phyloP scores from a whole-genome alignment of 768 basidiomycete species.

The Amanita molliuscula region DNA sequence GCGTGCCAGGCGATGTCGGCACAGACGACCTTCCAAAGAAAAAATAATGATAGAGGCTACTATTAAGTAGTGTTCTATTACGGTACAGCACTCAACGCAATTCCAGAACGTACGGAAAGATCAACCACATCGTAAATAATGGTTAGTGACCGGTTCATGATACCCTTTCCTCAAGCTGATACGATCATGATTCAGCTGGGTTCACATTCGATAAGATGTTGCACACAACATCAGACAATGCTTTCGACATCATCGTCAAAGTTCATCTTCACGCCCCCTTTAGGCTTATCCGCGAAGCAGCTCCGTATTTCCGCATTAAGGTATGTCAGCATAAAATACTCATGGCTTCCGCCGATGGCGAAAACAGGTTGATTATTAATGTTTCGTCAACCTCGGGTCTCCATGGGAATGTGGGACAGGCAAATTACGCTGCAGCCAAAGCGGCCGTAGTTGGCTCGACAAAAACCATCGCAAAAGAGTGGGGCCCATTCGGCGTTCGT shows the following conservation, averaged over 20 bases:
- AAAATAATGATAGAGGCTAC: constrained; percentile 69
- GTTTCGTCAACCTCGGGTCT: constrained; percentile 77
- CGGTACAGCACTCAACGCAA: not conserved
- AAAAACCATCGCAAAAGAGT: constrained; percentile 83
- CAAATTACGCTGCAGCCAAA: constrained; percentile 75
- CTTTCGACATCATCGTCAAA: constrained; percentile 73
- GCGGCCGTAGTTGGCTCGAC: constrained; percentile 70
- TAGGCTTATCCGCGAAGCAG: constrained; percentile 74
- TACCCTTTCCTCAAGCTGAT: not conserved
- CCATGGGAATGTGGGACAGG: constrained; percentile 82
- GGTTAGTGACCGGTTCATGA: constrained; percentile 22
- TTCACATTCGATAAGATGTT: constrained; percentile 86
- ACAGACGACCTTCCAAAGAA: constrained; percentile 77
- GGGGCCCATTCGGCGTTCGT: constrained; percentile 75
- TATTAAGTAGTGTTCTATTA: constrained; percentile 43
- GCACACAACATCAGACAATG: constrained; percentile 77
- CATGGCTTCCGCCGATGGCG: constrained; percentile 22
- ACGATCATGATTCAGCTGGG: constrained; percentile 30
- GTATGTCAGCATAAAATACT: constrained; percentile 12
- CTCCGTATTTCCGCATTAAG: constrained; percentile 80
- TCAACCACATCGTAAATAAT: constrained; percentile 84
- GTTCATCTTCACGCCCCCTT: constrained; percentile 84
- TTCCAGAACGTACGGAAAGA: constrained; percentile 64
- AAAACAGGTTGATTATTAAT: constrained; percentile 70
- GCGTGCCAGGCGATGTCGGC: constrained; percentile 70